These are phyloP conservation scores for Candolleomyces efflorescens DNA, from an alignment of 768 basidiomycete genomes.

Conservation along the genomic window DNA sequence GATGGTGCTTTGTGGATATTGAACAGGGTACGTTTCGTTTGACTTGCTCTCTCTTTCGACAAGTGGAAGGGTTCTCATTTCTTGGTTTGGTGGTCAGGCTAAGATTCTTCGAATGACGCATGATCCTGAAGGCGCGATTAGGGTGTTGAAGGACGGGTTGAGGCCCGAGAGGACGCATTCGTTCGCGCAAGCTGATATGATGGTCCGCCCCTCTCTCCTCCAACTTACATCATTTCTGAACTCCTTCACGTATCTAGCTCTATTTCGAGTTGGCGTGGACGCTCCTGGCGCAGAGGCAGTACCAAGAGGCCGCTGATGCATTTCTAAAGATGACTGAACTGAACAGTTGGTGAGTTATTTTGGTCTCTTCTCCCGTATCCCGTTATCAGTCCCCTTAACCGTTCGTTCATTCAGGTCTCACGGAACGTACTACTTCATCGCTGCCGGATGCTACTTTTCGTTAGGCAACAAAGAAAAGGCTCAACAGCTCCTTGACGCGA, in stretches of 20 bases:
- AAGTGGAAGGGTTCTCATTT: neutral
- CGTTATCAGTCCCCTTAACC: neutral
- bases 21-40: slow-evolving; percentile 59
- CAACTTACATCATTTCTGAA: neutral
- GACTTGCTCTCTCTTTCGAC: neutral
- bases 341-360: slow-evolving; percentile 57
- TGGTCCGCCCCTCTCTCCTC: slow-evolving; percentile 37
- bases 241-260: slow-evolving; percentile 35
- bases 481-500: slow-evolving; percentile 53
- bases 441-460: slow-evolving; percentile 68
- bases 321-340: slow-evolving; percentile 62
- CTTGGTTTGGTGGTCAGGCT: too few species aligned
- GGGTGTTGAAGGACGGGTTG: slow-evolving; percentile 55
- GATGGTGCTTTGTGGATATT: slow-evolving; percentile 70
- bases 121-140: slow-evolving; percentile 62
- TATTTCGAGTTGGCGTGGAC: slow-evolving; percentile 80
- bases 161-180: slow-evolving; percentile 45
- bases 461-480: slow-evolving; percentile 53
- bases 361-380: too few species aligned
- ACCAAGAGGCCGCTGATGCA: slow-evolving; percentile 62
- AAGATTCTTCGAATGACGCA: slow-evolving; percentile 72
- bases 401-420: slow-evolving; percentile 50
- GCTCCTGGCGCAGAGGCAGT: slow-evolving; percentile 44
- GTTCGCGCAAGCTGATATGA: slow-evolving; percentile 69
- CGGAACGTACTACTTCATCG: slow-evolving; percentile 74